phyloP scores from a whole-genome alignment of 148 eudicot genomes.

The Cornus controversa region DNA sequence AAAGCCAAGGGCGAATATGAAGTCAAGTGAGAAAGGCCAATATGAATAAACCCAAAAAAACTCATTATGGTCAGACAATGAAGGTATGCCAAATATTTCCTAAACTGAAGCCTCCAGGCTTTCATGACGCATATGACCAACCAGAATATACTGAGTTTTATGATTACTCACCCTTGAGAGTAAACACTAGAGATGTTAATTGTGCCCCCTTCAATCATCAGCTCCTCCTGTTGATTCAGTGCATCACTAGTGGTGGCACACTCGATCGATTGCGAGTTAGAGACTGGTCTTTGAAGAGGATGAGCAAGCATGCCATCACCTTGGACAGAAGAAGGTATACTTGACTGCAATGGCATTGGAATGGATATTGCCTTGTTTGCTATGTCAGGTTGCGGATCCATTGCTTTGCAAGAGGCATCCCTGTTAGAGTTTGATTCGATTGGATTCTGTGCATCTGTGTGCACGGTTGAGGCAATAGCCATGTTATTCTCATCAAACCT shows the following conservation, averaged over 20 bases:
- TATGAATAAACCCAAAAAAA: background rate
- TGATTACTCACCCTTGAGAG: conserved; percentile 70
- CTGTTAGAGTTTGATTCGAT: conserved; percentile 39
- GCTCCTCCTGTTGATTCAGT: conserved; percentile 48
- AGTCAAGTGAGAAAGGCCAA: background rate
- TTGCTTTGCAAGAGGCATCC: conserved; percentile 36
- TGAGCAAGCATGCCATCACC: conserved; percentile 44
- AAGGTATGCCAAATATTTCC: background rate
- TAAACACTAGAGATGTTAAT: conserved; percentile 73
- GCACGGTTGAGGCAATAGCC: conserved; percentile 39
- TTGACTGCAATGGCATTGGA: conserved; percentile 40
- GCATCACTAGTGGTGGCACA: conserved; percentile 32
- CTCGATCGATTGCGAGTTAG: conserved; percentile 45
- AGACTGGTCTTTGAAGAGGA: conserved; percentile 37
- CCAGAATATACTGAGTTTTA: background rate
- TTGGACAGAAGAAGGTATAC: conserved; percentile 32
- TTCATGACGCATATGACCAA: background rate
- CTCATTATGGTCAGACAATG: background rate
- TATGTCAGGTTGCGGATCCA: conserved; percentile 46
- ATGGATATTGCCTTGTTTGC: conserved; percentile 38
- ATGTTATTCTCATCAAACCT: conserved; percentile 59
- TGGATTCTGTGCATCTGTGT: conserved; percentile 42
- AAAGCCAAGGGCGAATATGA: background rate
- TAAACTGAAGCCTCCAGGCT: background rate
- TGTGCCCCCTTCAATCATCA: conserved; percentile 78